A percentile compares a stretch with the other conserved stretches of the same genome.
Conservation (phyloP, 1,284 basidiomycete species). For the Abortiporus biennis region DNA sequence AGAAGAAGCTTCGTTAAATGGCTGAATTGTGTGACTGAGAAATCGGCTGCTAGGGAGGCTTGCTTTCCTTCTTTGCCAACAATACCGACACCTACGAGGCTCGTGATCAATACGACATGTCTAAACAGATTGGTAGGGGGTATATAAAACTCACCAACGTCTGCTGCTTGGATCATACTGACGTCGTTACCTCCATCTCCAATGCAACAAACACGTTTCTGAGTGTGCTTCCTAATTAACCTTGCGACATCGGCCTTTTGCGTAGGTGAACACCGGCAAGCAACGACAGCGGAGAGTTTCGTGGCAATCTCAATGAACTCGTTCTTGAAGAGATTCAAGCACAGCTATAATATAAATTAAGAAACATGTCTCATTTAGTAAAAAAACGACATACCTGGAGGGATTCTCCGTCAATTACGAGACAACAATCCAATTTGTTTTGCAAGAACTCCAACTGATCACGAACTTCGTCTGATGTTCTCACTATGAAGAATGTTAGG, state of each 20-base stretch:
- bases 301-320: constrained; percentile 97
- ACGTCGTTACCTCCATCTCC: constrained; percentile 95
- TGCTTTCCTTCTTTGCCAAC: constrained; percentile 99
- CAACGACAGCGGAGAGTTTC: constrained; percentile 93
- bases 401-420: constrained; percentile 99
- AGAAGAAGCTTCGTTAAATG: constrained; percentile 92
- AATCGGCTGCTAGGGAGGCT: constrained; percentile 96
- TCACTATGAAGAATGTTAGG: constrained; percentile 47
- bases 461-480: constrained; percentile 76
- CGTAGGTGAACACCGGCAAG: constrained; percentile 96
- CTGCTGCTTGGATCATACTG: constrained; percentile 93
- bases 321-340: constrained; percentile 82
- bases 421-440: constrained; percentile 93
- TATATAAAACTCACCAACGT: constrained; percentile 68
- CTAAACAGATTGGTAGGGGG: not conserved
- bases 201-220: constrained; percentile 96
- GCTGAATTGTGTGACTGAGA: constrained; percentile 95
- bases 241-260: constrained; percentile 98
- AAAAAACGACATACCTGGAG: constrained; percentile 55
- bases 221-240: constrained; percentile 85
- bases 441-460: constrained; percentile 94
- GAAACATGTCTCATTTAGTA: constrained; percentile 1
- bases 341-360: constrained; percentile 51
- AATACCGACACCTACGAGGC: constrained; percentile 82
- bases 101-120: not conserved